phyloP scores from a whole-genome alignment of 2,329 filamentous ascomycete genomes.

The Cladosporium sp. region DNA sequence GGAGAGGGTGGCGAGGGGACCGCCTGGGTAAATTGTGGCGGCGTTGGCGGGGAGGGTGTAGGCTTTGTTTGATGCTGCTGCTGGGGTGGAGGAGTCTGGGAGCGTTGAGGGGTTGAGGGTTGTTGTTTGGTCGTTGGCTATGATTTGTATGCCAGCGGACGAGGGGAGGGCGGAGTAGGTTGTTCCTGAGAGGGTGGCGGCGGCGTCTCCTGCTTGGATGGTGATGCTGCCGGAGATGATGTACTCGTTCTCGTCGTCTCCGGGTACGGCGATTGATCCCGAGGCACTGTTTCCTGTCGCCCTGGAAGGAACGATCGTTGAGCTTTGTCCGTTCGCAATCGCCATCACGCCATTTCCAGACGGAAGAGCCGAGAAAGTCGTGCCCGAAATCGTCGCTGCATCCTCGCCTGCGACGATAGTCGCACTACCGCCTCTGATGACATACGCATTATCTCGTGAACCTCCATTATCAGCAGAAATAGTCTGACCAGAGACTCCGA shows the following conservation, averaged over 20 bases:
- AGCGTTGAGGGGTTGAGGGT: no score
- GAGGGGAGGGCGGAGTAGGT: background rate
- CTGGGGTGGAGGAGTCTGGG: no score
- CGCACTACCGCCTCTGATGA: background rate
- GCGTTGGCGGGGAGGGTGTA: no score
- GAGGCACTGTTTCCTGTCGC: background rate
- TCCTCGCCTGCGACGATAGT: background rate
- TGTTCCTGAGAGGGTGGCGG: background rate
- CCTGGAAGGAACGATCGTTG: background rate
- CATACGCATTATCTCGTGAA: background rate
- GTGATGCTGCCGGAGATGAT: background rate
- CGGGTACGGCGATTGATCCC: background rate
- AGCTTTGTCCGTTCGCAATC: background rate
- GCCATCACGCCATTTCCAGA: background rate
- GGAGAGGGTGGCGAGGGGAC: background rate
- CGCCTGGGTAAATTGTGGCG: background rate
- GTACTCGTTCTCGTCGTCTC: background rate
- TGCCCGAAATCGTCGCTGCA: background rate
- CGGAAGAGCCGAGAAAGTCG: background rate
- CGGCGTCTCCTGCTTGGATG: background rate
- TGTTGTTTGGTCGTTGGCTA: background rate
- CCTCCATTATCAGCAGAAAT: no score
- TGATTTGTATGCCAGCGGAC: background rate
- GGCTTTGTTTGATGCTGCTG: no score
- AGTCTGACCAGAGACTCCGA: background rate